Evolutionary conservation across 2,329 filamentous ascomycete genomes (phyloP).

Genomic region (Thelonectria discophora): DNA sequence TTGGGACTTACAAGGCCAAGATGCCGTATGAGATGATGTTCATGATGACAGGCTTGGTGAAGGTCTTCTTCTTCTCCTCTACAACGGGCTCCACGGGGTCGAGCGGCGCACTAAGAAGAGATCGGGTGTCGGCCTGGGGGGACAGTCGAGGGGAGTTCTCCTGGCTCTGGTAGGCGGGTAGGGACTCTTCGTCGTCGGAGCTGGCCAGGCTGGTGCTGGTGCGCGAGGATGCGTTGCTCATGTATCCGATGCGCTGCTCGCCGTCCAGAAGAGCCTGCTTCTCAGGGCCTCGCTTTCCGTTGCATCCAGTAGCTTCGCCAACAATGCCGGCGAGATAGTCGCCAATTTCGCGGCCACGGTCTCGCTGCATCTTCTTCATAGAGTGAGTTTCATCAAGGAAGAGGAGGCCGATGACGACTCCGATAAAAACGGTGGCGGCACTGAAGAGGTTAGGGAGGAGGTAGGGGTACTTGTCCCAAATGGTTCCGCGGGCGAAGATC

Average conservation of each 20-base stretch:
- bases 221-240: conserved; percentile 24
- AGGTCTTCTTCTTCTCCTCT: conserved; percentile 61
- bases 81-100: conserved; percentile 39
- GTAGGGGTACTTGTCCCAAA: conserved; percentile 90
- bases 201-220: conserved; percentile 17
- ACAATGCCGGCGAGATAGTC: conserved; percentile 69
- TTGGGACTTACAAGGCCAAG: conserved; percentile 83
- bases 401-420: conserved; percentile 80
- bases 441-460: conserved; percentile 93
- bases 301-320: conserved; percentile 43
- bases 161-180: conserved; percentile 74
- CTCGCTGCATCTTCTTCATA: conserved; percentile 78
- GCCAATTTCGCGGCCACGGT: conserved; percentile 80
- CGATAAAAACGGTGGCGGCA: conserved; percentile 77
- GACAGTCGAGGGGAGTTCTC: conserved; percentile 62
- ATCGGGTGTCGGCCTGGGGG: conserved; percentile 41
- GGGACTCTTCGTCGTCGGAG: conserved; percentile 60
- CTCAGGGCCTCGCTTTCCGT: conserved; percentile 57
- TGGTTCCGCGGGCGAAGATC: conserved; percentile 74
- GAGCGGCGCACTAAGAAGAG: conserved; percentile 25
- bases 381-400: conserved; percentile 96
- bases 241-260: conserved; percentile 71
- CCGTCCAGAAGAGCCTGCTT: conserved; percentile 71
- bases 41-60: conserved; percentile 84
- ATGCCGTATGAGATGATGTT: conserved; percentile 93